Percentiles rank a stretch among this genome's conserved stretches.
These are phyloP conservation scores for Fragaria vesca DNA, from an alignment of 306 rosid genomes.

Conservation along the genomic window DNA sequence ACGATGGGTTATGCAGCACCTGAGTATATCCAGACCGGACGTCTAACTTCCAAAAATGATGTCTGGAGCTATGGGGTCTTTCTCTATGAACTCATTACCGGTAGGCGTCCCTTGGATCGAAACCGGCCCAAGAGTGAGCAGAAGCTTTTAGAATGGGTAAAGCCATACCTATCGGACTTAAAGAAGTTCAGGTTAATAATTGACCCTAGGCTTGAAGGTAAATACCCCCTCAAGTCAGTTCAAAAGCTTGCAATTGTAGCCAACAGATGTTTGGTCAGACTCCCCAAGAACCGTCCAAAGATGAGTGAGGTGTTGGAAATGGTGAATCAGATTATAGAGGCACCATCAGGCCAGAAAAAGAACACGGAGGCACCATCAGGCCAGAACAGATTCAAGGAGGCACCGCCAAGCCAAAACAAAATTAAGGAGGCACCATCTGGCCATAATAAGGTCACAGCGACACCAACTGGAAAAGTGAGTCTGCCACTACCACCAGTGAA, in stretches of 20 bases:
- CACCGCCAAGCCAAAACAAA: slow-evolving; percentile 19
- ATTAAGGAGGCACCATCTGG: slow-evolving; percentile 35
- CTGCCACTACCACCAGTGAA: slow-evolving; percentile 45
- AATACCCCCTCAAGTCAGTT: slow-evolving; percentile 60
- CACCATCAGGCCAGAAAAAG: slow-evolving; percentile 26
- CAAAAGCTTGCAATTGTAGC: slow-evolving; percentile 73
- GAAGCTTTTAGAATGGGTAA: slow-evolving; percentile 93
- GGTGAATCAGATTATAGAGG: slow-evolving; percentile 59
- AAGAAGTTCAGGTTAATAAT: slow-evolving; percentile 74
- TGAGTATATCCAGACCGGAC: slow-evolving; percentile 87
- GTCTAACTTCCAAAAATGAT: slow-evolving; percentile 78
- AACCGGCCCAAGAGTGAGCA: slow-evolving; percentile 93
- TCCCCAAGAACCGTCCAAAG: slow-evolving; percentile 87
- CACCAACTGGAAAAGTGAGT: slow-evolving; percentile 34
- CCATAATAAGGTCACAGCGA: slow-evolving; percentile 22
- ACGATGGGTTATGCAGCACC: slow-evolving; percentile 99
- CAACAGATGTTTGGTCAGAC: slow-evolving; percentile 73
- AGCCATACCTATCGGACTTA: slow-evolving; percentile 70
- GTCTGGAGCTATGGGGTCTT: slow-evolving; percentile 98
- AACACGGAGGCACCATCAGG: background rate
- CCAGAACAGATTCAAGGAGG: slow-evolving; percentile 25
- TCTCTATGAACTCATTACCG: slow-evolving; percentile 91
- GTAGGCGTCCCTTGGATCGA: slow-evolving; percentile 85
- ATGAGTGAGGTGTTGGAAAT: slow-evolving; percentile 89
- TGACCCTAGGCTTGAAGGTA: slow-evolving; percentile 88